Base-by-base conservation (phyloP, 805 yeast species). In the Metschnikowia hibisci region DNA sequence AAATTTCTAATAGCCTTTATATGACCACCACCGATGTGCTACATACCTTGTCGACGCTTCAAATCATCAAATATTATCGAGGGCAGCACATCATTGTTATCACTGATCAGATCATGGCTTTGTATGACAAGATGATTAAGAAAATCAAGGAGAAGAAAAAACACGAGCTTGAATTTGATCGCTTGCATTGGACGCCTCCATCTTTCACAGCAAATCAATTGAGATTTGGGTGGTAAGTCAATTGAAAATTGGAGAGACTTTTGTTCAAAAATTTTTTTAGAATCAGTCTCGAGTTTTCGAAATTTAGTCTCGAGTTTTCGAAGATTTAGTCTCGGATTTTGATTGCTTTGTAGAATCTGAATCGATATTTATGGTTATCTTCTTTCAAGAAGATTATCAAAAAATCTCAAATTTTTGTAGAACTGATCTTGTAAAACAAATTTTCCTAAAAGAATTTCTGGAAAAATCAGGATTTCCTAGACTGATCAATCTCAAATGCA, bases 21-120 rank as follows among this genome's bases (percentile, higher is more conserved):
- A 91, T 93, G 96, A 93, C 99, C 9, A 89, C 98, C 1, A 86
- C 95, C 2, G 99, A 93, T 64, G 87, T 93, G 41, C 67, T 93
- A 38, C 97, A 93, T 61, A 93, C 99, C 0, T 76, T 95, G 43
- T 93, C 93, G 54, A 87, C 96, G 2, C 71, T 89, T 58, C 90
- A 87, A 57, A 88, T 93, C 75, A 71, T 95, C 53, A 77, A 89
- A 55, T 93, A 91, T 59, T 89, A 89, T 64, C 89, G 89, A 62
- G 99, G 98, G 13, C 98, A 93, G 66, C 97, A 93, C 63, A 81
- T 83, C 35, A 81, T 84, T 27, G 88, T 93, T 14, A 63, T 93
- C 41, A 91, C 95, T 22, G 95, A 89, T 52, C 93, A 85, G 37
- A 82, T 87, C 6, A 67, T 85, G 62, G 80, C 78, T 41, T 77